These are phyloP conservation scores for Sindora glabra DNA, from an alignment of 306 rosid genomes.

Conservation along the genomic window DNA sequence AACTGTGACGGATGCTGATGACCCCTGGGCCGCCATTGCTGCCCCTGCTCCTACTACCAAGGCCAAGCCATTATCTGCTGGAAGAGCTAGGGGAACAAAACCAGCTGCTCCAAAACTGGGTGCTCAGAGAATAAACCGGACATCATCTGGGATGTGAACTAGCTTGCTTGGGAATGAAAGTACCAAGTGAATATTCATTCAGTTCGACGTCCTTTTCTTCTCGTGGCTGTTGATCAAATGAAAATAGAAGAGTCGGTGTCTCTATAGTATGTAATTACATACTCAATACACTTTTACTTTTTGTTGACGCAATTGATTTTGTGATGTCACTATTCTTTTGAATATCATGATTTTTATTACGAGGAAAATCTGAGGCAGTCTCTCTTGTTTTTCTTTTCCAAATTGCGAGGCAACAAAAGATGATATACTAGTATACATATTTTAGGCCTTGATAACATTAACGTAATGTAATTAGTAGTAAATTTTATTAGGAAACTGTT, in stretches of 20 bases:
- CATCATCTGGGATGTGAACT: constrained; percentile 62
- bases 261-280: too few species aligned
- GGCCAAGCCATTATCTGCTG: constrained; percentile 67
- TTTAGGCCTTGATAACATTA: constrained; percentile 10
- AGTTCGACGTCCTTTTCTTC: not conserved
- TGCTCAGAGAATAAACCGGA: constrained; percentile 84
- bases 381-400: constrained; percentile 1
- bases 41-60: constrained; percentile 85
- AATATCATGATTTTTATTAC: not conserved
- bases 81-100: constrained; percentile 73
- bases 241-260: not conserved
- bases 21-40: constrained; percentile 97
- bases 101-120: constrained; percentile 75
- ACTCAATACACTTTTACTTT: constrained; percentile 8
- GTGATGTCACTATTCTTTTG: constrained; percentile 30
- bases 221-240: constrained; percentile 18
- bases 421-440: not conserved
- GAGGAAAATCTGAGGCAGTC: constrained; percentile 12
- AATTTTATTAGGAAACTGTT: constrained; percentile 4
- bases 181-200: not conserved
- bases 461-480: constrained; percentile 25
- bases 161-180: constrained; percentile 3
- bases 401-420: constrained; percentile 5
- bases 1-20: constrained; percentile 45
- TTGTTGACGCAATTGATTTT: constrained; percentile 24